These are phyloP conservation scores for Amoebophrya sp. DNA, from an alignment of 169 alveolate genomes.

Conservation along the genomic window DNA sequence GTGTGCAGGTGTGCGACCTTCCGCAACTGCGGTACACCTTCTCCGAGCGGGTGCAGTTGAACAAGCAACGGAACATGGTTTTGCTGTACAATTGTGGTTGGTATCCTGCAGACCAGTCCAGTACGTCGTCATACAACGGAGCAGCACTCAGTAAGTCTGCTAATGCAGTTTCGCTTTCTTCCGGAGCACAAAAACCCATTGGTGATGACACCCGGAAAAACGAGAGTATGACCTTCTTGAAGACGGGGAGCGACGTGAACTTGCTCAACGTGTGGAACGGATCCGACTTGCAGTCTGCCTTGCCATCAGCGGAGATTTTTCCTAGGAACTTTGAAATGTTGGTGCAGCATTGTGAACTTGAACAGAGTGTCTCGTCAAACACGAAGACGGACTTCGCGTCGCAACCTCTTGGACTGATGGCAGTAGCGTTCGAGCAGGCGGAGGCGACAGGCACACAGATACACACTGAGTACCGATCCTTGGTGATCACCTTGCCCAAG, in stretches of 20 bases:
- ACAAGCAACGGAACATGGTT: background rate
- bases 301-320: background rate
- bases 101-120: no score
- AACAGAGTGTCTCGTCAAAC: background rate
- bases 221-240: background rate
- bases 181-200: no score
- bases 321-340: background rate
- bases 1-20: background rate
- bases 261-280: background rate
- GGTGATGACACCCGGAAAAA: conserved; percentile 15
- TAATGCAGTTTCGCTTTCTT: no score
- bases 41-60: background rate
- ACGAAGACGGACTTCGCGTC: background rate
- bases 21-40: background rate
- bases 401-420: background rate
- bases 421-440: background rate
- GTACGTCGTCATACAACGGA: no score
- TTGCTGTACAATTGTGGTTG: background rate
- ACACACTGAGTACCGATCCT: background rate
- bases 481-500: background rate
- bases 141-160: no score
- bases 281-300: background rate
- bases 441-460: background rate
- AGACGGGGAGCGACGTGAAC: background rate
- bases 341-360: background rate